A percentile compares a stretch with the other conserved stretches of the same genome.
Conservation (phyloP, 345 rosid genomes). For the Carallia brachiata region DNA sequence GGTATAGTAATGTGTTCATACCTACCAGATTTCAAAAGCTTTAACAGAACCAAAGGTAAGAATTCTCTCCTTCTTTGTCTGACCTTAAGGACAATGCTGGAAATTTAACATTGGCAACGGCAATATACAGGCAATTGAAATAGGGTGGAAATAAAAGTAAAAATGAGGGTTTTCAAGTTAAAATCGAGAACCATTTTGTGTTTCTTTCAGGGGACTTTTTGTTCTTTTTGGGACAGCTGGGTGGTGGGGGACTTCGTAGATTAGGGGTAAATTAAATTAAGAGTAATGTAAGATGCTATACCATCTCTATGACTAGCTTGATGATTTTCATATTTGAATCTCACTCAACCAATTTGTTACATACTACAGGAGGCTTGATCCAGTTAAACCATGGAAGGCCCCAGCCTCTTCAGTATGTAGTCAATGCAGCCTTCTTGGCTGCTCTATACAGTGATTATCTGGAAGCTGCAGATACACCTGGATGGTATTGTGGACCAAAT, state of each 20-base stretch:
- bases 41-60: slow-evolving; percentile 69
- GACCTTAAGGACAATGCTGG: not conserved
- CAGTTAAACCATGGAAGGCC: slow-evolving; percentile 88
- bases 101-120: no score
- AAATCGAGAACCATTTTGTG: no score
- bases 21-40: slow-evolving; percentile 63
- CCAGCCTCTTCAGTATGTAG: slow-evolving; percentile 94
- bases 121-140: no score
- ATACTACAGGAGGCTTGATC: slow-evolving; percentile 69
- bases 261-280: no score
- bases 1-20: slow-evolving; percentile 76
- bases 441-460: slow-evolving; percentile 80
- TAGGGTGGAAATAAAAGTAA: no score
- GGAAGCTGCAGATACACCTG: slow-evolving; percentile 95
- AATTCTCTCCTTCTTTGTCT: not conserved
- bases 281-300: no score
- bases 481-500: slow-evolving; percentile 94
- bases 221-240: no score
- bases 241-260: no score
- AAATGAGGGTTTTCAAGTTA: no score
- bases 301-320: not conserved
- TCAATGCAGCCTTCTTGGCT: slow-evolving; percentile 91
- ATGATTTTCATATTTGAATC: slow-evolving; percentile 11
- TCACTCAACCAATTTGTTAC: slow-evolving; percentile 12
- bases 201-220: no score